Evolutionary conservation across 441 rosid species (phyloP).

Genomic region (Kokia cookei): DNA sequence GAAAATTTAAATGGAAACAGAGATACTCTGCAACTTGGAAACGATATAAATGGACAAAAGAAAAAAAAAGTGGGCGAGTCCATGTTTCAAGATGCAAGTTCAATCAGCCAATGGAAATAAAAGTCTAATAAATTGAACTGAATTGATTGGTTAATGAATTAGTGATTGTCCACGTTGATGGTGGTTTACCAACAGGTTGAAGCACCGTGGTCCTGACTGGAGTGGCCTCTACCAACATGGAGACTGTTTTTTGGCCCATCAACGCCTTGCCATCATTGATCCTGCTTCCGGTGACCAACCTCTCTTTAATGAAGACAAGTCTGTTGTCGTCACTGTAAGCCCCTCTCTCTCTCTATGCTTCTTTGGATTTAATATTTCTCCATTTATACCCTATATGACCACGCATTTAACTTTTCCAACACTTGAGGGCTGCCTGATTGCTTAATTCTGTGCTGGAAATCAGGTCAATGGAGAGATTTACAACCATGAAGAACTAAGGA

Average conservation of each 20-base stretch:
- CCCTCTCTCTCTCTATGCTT: background rate
- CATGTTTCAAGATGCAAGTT: background rate
- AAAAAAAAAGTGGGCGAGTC: background rate
- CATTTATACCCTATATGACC: background rate
- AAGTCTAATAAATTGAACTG: background rate
- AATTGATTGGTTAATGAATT: background rate
- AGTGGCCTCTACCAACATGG: slow-evolving; percentile 79
- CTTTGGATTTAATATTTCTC: background rate
- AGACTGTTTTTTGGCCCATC: slow-evolving; percentile 67
- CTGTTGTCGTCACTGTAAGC: slow-evolving; percentile 65
- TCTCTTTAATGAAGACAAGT: slow-evolving; percentile 67
- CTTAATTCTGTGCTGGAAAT: background rate
- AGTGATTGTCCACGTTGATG: background rate
- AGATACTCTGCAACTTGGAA: background rate
- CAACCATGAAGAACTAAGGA: slow-evolving; percentile 76
- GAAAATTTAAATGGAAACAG: background rate
- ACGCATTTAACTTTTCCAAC: background rate
- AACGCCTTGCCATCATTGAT: slow-evolving; percentile 77
- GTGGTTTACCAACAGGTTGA: slow-evolving; percentile 40
- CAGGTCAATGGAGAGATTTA: slow-evolving; percentile 94
- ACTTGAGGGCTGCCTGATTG: background rate
- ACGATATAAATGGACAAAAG: background rate
- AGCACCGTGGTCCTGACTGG: slow-evolving; percentile 98
- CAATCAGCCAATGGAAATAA: background rate
- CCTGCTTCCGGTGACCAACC: slow-evolving; percentile 96